Conservation (phyloP, 495 filamentous ascomycete genomes). For the Pyronema domesticum region DNA sequence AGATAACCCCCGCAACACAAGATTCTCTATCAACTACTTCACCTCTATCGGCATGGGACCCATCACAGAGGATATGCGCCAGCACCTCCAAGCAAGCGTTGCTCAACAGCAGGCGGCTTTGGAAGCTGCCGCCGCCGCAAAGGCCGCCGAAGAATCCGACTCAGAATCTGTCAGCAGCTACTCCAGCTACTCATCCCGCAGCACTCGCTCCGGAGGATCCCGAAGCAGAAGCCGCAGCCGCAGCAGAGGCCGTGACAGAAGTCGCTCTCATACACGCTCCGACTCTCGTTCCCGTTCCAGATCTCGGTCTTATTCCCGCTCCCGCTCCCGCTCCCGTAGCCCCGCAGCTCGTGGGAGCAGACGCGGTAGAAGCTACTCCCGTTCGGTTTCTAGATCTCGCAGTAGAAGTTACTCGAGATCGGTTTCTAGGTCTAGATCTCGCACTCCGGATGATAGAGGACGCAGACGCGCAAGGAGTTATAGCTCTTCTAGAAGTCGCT, state of each 20-base stretch:
- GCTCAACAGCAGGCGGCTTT: constrained; percentile 40
- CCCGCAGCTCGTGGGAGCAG: background rate
- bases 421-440: background rate
- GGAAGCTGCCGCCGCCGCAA: constrained; percentile 45
- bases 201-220: constrained; percentile 25
- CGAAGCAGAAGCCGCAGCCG: constrained; percentile 11
- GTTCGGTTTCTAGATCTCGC: background rate
- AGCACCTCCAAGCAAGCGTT: constrained; percentile 58
- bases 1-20: constrained; percentile 72
- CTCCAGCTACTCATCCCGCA: constrained; percentile 40
- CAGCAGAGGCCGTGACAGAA: constrained; percentile 26
- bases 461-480: background rate
- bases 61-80: constrained; percentile 89
- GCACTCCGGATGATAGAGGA: background rate
- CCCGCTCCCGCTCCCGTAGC: background rate
- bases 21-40: constrained; percentile 98
- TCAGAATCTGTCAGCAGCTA: constrained; percentile 49
- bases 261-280: constrained; percentile 25
- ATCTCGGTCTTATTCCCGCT: background rate
- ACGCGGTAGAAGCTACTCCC: background rate
- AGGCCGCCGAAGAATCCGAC: constrained; percentile 36
- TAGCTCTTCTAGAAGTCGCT: background rate
- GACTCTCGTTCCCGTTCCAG: constrained; percentile 10
- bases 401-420: background rate
- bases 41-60: constrained; percentile 90